Base-by-base conservation (phyloP, 2,329 filamentous ascomycete genomes). In the Fusarium multiceps region DNA sequence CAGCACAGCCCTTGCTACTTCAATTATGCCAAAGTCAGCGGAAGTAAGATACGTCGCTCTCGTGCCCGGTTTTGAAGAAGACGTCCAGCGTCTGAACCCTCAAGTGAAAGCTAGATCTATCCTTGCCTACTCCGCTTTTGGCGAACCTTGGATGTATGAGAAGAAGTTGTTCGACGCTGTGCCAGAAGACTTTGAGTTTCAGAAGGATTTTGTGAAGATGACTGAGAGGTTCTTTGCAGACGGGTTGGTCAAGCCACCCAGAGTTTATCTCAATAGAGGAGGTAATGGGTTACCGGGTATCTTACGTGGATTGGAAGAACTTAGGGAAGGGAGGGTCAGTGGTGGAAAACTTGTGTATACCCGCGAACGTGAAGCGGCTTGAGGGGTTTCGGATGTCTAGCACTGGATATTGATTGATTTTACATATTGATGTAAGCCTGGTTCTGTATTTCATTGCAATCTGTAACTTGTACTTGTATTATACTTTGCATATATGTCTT, bases 271-370 rank as follows among this genome's bases (percentile, higher is more conserved):
- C 1, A 66, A 66, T 6, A 25, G 47, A n/a, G 63, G 63, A 0
- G 62, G 55, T 0, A 45, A 21, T 12, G 62, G 59, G 0, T 30
- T 65, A 2, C n/a, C 48, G 3, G 59, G 62, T 1, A 6, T 64
- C 4, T 8, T 67, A 6, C 20, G 25, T 1, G 63, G 63, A 0
- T 21, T 67, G 6, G 18, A 8, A 3, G 62, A 67, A 3, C 1
- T 45, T 0, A 28, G 25, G 1, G 23, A 43, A 1, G 34, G 34
- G 3, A 61, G 1, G 0, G 62, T 67, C 0, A 66, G 61, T 28
- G 63, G 48, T 7, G 59, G 47, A 1, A 67, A 23, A 2, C 55
- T 67, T 25, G 63, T 67, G 4, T 67, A 67, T 20, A 32, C 49
- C 4, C n/a, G 34, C 0, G 47, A 60, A 0, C 6, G 0, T 12